These are phyloP conservation scores for Apiospora kogelbergensis DNA, from an alignment of 2,329 filamentous ascomycete genomes.

Conservation along the genomic window DNA sequence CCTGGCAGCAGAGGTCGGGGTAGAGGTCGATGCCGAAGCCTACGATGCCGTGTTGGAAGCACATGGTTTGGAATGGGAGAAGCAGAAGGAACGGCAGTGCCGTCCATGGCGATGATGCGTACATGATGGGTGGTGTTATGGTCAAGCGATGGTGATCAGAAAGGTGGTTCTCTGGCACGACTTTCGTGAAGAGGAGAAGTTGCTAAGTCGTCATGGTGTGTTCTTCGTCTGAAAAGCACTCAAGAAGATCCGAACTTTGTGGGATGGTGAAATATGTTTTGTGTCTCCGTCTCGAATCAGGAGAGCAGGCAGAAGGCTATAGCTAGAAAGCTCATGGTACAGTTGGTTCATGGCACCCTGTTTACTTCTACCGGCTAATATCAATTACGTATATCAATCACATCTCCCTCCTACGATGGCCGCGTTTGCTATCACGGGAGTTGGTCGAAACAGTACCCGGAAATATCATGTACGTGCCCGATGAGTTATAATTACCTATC, in stretches of 20 bases:
- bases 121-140: background rate
- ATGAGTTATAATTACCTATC: background rate
- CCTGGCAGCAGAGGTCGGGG: conserved; percentile 25
- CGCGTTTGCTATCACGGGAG: background rate
- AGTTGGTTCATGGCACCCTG: background rate
- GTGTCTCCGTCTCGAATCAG: background rate
- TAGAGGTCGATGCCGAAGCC: conserved; percentile 30
- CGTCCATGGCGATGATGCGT: background rate
- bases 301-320: no score
- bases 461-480: background rate
- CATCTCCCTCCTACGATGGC: background rate
- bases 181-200: no score
- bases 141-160: background rate
- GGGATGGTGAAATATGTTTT: background rate
- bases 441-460: background rate
- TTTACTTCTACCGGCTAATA: background rate
- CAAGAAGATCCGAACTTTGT: no score
- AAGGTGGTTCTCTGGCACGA: background rate
- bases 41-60: conserved; percentile 21
- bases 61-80: background rate
- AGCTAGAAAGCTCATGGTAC: no score
- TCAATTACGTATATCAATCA: background rate
- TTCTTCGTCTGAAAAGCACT: no score
- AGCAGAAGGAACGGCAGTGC: background rate
- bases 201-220: no score